Conservation (phyloP, 2,329 filamentous ascomycete genomes). For the Chrysoporthe cubensis region DNA sequence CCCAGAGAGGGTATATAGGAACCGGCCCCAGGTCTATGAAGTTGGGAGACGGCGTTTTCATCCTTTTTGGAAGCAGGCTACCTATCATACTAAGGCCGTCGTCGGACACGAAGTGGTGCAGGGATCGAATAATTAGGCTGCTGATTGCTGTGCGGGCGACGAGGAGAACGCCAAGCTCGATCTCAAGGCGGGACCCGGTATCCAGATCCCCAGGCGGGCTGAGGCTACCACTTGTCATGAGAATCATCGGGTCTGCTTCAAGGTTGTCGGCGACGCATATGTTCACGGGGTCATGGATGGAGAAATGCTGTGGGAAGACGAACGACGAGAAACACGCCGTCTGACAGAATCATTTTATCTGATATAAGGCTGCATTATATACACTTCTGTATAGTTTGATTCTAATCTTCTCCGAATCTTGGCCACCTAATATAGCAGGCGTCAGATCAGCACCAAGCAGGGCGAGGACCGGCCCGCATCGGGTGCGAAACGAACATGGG, state of each 20-base stretch:
- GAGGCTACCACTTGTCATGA: not conserved
- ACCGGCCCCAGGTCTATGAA: slow-evolving; percentile 3
- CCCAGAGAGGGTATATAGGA: not conserved
- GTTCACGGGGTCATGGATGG: slow-evolving; percentile 11
- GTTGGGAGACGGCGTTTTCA: not conserved
- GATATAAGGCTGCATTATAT: not conserved
- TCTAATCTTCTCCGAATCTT: too few species aligned
- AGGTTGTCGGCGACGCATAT: slow-evolving; percentile 11
- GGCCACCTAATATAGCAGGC: too few species aligned
- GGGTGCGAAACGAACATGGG: too few species aligned
- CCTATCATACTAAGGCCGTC: slow-evolving; percentile 1
- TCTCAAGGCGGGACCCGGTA: not conserved
- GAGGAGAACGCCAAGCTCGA: not conserved
- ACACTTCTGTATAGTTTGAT: too few species aligned
- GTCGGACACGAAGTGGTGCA: not conserved
- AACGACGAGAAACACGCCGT: not conserved
- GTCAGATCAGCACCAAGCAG: too few species aligned
- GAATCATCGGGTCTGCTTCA: not conserved
- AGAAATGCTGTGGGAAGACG: slow-evolving; percentile 6
- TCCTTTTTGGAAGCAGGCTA: slow-evolving; percentile 7
- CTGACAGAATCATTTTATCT: not conserved
- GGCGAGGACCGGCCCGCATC: too few species aligned
- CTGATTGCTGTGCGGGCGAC: not conserved
- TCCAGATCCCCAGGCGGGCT: not conserved
- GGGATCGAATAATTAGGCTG: not conserved